These are phyloP conservation scores for Podospora pseudocomata DNA, from an alignment of 495 filamentous ascomycete genomes.

Conservation along the genomic window DNA sequence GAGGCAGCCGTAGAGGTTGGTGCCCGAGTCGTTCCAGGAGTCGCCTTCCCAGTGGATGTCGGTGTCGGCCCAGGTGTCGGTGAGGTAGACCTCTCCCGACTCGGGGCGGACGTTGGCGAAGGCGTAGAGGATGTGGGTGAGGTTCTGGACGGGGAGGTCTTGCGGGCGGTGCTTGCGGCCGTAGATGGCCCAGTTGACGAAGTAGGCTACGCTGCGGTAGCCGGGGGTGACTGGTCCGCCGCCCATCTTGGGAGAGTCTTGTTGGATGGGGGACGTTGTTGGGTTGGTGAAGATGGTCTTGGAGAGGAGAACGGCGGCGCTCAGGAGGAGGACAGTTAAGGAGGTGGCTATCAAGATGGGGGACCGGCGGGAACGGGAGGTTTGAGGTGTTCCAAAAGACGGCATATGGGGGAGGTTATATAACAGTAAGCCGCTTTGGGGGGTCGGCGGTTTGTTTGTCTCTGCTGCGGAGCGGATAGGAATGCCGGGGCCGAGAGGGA, in stretches of 20 bases:
- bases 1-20: slow-evolving; percentile 83
- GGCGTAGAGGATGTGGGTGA: slow-evolving; percentile 84
- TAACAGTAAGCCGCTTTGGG: not conserved
- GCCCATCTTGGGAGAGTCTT: slow-evolving; percentile 39
- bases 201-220: slow-evolving; percentile 76
- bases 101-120: slow-evolving; percentile 66
- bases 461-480: too few species aligned
- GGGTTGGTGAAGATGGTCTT: not conserved
- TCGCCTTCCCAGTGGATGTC: slow-evolving; percentile 88
- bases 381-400: not conserved
- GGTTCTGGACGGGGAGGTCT: slow-evolving; percentile 77
- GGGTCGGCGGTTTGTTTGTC: too few species aligned
- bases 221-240: slow-evolving; percentile 38
- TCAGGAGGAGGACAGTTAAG: not conserved
- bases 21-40: slow-evolving; percentile 64
- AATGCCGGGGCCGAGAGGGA: too few species aligned
- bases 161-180: slow-evolving; percentile 81
- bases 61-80: slow-evolving; percentile 80
- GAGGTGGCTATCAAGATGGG: not conserved
- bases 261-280: slow-evolving; percentile 3
- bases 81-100: slow-evolving; percentile 64
- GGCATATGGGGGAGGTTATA: not conserved
- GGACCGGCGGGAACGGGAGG: not conserved
- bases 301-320: not conserved
- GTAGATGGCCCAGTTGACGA: slow-evolving; percentile 94